These are phyloP conservation scores for Spathaspora passalidarum DNA, from an alignment of 805 yeast genomes.

Conservation along the genomic window DNA sequence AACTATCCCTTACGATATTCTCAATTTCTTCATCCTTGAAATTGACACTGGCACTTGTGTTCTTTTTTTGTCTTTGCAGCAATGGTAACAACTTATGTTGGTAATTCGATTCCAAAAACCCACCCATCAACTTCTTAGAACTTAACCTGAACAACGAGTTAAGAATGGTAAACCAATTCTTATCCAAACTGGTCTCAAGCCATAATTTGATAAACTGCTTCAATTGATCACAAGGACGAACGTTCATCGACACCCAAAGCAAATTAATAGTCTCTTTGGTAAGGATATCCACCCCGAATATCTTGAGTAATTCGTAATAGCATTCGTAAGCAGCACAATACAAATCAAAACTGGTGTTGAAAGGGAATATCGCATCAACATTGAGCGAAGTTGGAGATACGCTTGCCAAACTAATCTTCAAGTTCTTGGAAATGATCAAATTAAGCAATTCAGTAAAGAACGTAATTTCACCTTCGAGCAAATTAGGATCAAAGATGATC, in stretches of 20 bases:
- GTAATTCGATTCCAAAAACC: conserved; percentile 35
- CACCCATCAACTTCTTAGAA: conserved; percentile 39
- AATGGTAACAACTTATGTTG: conserved; percentile 41
- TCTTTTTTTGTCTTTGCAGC: conserved; percentile 39
- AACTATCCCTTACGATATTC: conserved; percentile 35
- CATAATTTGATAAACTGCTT: conserved; percentile 52
- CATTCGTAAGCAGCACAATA: conserved; percentile 50
- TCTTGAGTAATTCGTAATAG: conserved; percentile 56
- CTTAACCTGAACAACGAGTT: conserved; percentile 47
- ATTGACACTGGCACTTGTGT: conserved; percentile 20
- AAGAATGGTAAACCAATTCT: conserved; percentile 59
- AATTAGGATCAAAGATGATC: conserved; percentile 34
- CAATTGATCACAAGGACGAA: conserved; percentile 46
- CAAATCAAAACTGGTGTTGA: conserved; percentile 39
- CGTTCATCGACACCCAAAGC: conserved; percentile 58
- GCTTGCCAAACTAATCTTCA: conserved; percentile 32
- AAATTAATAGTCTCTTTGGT: conserved; percentile 45
- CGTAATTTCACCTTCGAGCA: conserved; percentile 29
- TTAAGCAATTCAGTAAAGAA: conserved; percentile 27
- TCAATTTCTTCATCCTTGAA: conserved; percentile 42
- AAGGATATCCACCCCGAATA: conserved; percentile 35
- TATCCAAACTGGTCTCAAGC: conserved; percentile 50
- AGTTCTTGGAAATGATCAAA: conserved; percentile 29
- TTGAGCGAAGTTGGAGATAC: conserved; percentile 38
- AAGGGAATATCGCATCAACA: conserved; percentile 41